phyloP scores from a whole-genome alignment of 2,329 filamentous ascomycete genomes.

The Pseudopithomyces maydicus region DNA sequence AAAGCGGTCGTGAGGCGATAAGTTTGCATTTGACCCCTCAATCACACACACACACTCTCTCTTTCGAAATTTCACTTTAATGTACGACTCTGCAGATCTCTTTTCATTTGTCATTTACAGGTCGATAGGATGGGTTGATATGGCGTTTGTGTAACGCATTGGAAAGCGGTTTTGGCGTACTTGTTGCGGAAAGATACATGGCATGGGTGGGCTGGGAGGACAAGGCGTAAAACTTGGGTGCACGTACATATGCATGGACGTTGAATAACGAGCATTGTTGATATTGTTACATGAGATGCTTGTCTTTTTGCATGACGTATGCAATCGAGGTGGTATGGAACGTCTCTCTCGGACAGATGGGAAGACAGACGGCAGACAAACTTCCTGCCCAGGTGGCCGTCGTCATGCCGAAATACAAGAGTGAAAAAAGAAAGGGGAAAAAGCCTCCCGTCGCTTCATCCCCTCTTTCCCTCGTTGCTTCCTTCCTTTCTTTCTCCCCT shows the following conservation, averaged over 20 bases:
- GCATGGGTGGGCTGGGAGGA: neutral
- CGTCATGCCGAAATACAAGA: no score
- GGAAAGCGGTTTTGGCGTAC: neutral
- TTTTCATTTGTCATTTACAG: neutral
- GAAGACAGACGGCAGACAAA: no score
- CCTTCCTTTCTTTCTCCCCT: no score
- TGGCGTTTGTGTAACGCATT: neutral
- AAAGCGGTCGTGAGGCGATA: conserved; percentile 20
- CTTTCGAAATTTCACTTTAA: no score
- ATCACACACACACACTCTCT: no score
- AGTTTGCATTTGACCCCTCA: neutral
- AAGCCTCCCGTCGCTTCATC: no score
- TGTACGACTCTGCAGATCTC: neutral
- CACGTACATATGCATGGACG: neutral
- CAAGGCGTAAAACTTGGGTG: neutral
- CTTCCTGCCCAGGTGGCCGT: no score
- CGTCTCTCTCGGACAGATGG: no score
- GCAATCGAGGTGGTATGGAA: no score
- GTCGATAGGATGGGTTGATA: neutral
- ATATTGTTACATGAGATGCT: neutral
- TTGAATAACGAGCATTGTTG: neutral
- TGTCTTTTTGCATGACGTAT: neutral
- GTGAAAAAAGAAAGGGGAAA: no score
- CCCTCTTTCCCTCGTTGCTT: no score
- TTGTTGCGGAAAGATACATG: neutral